Percentiles rank a stretch among this genome's conserved stretches.
Evolutionary conservation across 148 eudicot genomes (phyloP).

Genomic region (Pouteria glomerata): DNA sequence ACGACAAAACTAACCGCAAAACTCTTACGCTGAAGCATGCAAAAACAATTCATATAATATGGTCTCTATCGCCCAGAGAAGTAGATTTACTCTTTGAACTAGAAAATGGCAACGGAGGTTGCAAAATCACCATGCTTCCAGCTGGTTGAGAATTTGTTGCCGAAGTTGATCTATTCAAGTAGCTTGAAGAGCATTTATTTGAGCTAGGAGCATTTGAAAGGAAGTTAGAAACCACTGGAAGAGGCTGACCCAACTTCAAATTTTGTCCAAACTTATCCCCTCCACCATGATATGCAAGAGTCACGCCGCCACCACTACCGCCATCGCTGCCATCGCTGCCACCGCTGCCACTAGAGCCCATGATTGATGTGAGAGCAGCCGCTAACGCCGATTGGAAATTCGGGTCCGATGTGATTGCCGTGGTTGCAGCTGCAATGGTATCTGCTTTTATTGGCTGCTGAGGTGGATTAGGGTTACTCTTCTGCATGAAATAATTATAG

Average conservation of each 20-base stretch:
- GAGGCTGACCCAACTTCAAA: conserved; percentile 31
- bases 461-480: conserved; percentile 17
- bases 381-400: conserved; percentile 67
- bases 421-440: conserved; percentile 69
- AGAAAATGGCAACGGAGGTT: conserved; percentile 28
- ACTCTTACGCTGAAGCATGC: background rate
- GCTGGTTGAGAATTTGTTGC: conserved; percentile 25
- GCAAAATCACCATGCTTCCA: conserved; percentile 19
- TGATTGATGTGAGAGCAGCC: conserved; percentile 65
- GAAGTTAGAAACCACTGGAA: conserved; percentile 30
- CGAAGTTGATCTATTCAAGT: conserved; percentile 40
- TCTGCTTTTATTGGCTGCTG: conserved; percentile 36
- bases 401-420: conserved; percentile 82
- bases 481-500: conserved; percentile 45
- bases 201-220: conserved; percentile 28
- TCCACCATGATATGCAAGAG: background rate
- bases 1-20: background rate
- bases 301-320: conserved; percentile 8
- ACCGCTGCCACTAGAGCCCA: conserved; percentile 22
- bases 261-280: conserved; percentile 18
- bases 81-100: conserved; percentile 41
- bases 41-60: conserved; percentile 11
- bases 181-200: conserved; percentile 37
- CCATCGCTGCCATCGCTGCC: conserved; percentile 4
- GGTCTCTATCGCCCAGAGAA: conserved; percentile 39